Base-by-base conservation (phyloP, 2,329 filamentous ascomycete genomes). In the Cladophialophora immunda region DNA sequence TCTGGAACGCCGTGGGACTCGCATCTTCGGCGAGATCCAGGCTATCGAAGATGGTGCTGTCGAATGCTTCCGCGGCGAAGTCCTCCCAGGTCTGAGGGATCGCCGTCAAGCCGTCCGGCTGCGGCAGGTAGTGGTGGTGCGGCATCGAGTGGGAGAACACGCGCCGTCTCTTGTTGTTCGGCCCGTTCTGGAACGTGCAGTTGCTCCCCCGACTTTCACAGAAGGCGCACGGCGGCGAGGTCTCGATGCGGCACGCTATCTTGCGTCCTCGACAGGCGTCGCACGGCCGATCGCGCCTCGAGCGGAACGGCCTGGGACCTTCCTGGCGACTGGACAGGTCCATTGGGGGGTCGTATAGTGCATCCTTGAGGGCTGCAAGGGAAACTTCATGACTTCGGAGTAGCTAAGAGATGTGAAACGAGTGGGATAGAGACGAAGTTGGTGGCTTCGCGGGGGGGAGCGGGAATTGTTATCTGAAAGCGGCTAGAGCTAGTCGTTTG, bases 271-370 rank as follows among this genome's bases (percentile, higher is more conserved):
- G 45, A 38, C 66, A 68, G 9, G 47, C 41, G 45, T 68, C 66
- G 58, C 66, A 68, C 2, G 66, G 66, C 25, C 66, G 56, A 54
- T 68, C 45, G 11, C 62, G 56, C 13, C 66, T 27, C 27, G 66
- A 68, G 25, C 63, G 64, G 54, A 65, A 68, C 30, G 63, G 68
- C 64, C 70, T 67, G 7, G 65, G 69, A 17, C 64, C 64, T 58
- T 70, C 60, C 32, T 56, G 60, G 32, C 60, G 60, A n/a, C n/a
- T 45, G 29, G 52, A 32, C 17, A 56, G 29, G 32, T 62, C 60
- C 60, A 62, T 62, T 50, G 32, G 25, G 29, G 34, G n/a, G 17
- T 19, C 11, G 25, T 19, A 32, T 15, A 13, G n/a, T 22, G 34
- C 60, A 55, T 41, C 19, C 11, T 17, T 29, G 57, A 22, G 5